These are phyloP conservation scores for Exophiala spinifera DNA, from an alignment of 2,329 filamentous ascomycete genomes.

Conservation along the genomic window DNA sequence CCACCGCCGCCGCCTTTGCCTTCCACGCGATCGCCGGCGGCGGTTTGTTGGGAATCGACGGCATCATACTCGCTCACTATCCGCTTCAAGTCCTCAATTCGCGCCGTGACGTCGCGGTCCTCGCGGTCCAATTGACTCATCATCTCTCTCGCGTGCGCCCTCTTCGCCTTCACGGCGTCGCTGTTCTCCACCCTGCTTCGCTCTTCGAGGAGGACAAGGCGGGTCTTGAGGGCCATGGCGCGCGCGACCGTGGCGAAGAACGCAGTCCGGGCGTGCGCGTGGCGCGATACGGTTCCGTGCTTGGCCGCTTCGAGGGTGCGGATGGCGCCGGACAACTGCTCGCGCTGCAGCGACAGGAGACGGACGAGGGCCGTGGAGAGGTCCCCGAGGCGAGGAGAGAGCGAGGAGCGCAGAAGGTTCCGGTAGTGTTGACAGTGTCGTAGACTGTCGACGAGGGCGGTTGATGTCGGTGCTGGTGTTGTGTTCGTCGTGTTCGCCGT, in stretches of 20 bases:
- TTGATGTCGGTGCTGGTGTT: not conserved
- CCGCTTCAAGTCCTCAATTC: conserved; percentile 31
- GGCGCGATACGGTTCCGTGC: conserved; percentile 24
- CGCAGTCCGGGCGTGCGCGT: conserved; percentile 6
- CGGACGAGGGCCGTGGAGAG: conserved; percentile 3
- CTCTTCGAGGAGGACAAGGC: conserved; percentile 30
- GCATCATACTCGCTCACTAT: conserved; percentile 38
- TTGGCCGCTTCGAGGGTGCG: conserved; percentile 23
- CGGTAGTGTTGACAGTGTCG: conserved; percentile 3
- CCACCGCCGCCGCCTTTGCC: not conserved
- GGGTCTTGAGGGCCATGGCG: conserved; percentile 24
- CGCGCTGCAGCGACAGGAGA: conserved; percentile 3
- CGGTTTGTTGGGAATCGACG: conserved; percentile 23
- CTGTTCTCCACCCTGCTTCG: conserved; percentile 36
- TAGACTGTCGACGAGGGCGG: conserved; percentile 1
- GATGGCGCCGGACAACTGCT: not conserved
- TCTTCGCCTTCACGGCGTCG: conserved; percentile 37
- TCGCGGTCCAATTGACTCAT: conserved; percentile 35
- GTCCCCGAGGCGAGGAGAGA: conserved; percentile 1
- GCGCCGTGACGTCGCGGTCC: conserved; percentile 37
- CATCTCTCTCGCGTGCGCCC: conserved; percentile 35
- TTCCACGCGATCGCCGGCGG: no score
- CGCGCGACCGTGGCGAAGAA: conserved; percentile 23
- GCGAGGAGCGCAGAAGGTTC: not conserved
- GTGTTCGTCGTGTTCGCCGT: not conserved